Evolutionary conservation across 169 alveolate genomes (phyloP), one percentile per base, ranked within the genome.

Genomic region (Plasmodium berghei): DNA sequence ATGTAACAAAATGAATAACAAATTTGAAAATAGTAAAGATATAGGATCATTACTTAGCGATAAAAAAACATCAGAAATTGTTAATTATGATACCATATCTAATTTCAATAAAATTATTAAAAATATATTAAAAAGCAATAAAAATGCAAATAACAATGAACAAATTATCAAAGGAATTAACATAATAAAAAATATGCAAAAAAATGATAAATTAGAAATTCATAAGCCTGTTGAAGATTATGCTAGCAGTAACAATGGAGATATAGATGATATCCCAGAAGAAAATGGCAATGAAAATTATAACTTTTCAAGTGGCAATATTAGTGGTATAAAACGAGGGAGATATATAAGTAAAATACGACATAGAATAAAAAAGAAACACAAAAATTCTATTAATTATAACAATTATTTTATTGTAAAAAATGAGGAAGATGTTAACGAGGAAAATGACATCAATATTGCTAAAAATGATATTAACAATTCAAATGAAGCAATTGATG

Each of bases 101-200:
- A 67, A 66, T 59, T 67, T 83, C 10, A 83, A 83, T 18, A 34
- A 12, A 83, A 83, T 83, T 80, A 66, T 83, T 54, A 83, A 45
- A 55, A 83, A 83, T 20, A 69, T 83, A 67, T 24, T 83, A 59
- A 83, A 83, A 42, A 66, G 61, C 55, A 83, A 83, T 56, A 1
- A 34, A 34, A 52, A 49, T 58, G 71, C 46, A 26, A 70, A 64
- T 1, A 40, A 54, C 34, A 55, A 83, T 67, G 85, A 83, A 9
- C 67, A 83, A 67, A 62, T 83, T 54, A 83, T 66, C 54, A 83
- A 83, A 83, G 85, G 85, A 10, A 83, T 83, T 55, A 83, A 66
- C 24, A 83, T 46, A 5, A 22, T 83, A 54, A 67, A 55, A 34
- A 83, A 66, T 40, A 67, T 83, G 90, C 67, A 49, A 40, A 54